Percentiles rank a stretch among this genome's conserved stretches.
These are phyloP conservation scores for Penicillium polonicum DNA, from an alignment of 2,329 filamentous ascomycete species.

Conservation along the genomic window DNA sequence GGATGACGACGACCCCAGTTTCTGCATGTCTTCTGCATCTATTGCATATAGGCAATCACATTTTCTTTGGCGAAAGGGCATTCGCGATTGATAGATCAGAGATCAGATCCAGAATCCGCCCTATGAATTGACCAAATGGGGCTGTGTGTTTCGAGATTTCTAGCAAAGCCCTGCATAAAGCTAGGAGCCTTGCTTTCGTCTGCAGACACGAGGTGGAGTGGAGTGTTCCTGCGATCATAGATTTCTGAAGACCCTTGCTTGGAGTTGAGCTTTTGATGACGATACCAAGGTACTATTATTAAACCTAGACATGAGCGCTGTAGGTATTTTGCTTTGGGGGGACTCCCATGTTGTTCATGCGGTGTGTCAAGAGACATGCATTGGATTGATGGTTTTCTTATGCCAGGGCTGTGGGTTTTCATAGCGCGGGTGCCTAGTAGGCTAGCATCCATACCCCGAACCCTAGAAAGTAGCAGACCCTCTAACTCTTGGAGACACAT, in stretches of 20 bases:
- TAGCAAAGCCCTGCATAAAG: slow-evolving; percentile 9
- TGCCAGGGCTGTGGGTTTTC: slow-evolving; percentile 1
- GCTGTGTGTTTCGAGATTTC: not conserved
- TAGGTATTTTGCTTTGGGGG: not conserved
- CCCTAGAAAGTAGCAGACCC: not conserved
- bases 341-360: not conserved
- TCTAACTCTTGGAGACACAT: not conserved
- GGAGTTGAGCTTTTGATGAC: slow-evolving; percentile 3
- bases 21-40: slow-evolving; percentile 13
- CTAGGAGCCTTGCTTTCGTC: slow-evolving; percentile 16
- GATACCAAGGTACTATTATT: not conserved
- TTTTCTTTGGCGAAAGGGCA: not conserved
- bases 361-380: not conserved
- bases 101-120: not conserved
- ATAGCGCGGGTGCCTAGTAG: not conserved
- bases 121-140: not conserved
- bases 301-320: not conserved
- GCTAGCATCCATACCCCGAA: not conserved
- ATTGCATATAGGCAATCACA: slow-evolving; percentile 21
- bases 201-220: slow-evolving; percentile 16
- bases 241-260: slow-evolving; percentile 20
- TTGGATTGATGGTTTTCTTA: not conserved
- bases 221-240: not conserved
- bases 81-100: not conserved
- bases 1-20: slow-evolving; percentile 8